Conservation (phyloP, 176 grass and related monocot species). For the Cenchrus purpureus region DNA sequence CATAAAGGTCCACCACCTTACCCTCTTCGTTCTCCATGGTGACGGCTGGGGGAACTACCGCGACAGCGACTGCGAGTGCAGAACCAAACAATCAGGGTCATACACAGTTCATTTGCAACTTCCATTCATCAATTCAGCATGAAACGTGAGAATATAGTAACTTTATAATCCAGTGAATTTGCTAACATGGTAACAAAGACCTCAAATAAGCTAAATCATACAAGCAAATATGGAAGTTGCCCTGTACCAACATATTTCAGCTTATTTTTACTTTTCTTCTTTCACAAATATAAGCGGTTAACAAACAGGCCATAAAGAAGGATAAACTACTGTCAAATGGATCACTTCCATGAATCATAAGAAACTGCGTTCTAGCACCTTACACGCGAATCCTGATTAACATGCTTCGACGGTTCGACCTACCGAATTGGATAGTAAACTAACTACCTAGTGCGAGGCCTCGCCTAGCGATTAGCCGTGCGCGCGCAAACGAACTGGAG, state of each 20-base stretch:
- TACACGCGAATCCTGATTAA: background rate
- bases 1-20: constrained; percentile 69
- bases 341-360: background rate
- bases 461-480: background rate
- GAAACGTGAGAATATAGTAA: no score
- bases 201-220: no score
- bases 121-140: no score
- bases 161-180: no score
- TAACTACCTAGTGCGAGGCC: background rate
- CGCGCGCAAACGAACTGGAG: background rate
- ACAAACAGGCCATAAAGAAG: background rate
- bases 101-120: background rate
- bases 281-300: no score
- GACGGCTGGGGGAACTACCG: background rate
- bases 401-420: background rate
- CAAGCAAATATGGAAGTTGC: no score
- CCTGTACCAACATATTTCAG: no score
- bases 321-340: background rate
- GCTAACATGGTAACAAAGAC: no score
- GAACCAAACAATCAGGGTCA: background rate
- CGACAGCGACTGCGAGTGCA: background rate
- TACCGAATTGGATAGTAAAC: background rate
- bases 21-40: constrained; percentile 76
- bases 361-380: background rate
- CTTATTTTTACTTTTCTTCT: no score